A percentile compares a stretch with the other conserved stretches of the same genome.
phyloP scores from a whole-genome alignment of 179 eudicot species.

The Silene vulgaris region DNA sequence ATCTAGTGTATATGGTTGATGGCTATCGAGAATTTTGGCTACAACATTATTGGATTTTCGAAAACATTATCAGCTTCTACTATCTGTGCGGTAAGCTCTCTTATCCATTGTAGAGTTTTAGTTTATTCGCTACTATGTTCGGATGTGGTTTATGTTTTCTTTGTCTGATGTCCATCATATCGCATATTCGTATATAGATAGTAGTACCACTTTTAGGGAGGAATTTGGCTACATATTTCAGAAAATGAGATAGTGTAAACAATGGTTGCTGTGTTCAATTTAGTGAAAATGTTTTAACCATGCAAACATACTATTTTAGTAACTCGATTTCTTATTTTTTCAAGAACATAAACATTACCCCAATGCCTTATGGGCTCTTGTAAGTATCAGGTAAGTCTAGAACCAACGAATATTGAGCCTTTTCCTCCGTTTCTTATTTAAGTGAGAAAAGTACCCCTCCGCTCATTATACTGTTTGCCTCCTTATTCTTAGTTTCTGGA shows the following conservation, averaged over 20 bases:
- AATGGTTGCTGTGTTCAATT: neutral
- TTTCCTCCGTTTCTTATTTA: neutral
- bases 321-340: neutral
- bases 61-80: conserved; percentile 65
- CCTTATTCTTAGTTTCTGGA: neutral
- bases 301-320: neutral
- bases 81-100: conserved; percentile 76
- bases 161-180: neutral
- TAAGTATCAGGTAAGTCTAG: neutral
- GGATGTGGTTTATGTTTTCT: neutral
- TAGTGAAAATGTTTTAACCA: neutral
- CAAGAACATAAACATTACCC: neutral
- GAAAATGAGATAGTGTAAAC: neutral
- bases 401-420: neutral
- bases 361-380: neutral
- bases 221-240: neutral
- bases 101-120: neutral
- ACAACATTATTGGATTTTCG: conserved; percentile 71
- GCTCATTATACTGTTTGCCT: neutral
- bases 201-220: neutral
- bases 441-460: neutral
- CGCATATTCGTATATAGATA: neutral
- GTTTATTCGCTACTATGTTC: neutral
- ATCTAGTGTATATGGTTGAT: conserved; percentile 72
- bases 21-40: conserved; percentile 73